These are phyloP conservation scores for Xylaria longipes DNA, from an alignment of 495 filamentous ascomycete species.

Conservation along the genomic window DNA sequence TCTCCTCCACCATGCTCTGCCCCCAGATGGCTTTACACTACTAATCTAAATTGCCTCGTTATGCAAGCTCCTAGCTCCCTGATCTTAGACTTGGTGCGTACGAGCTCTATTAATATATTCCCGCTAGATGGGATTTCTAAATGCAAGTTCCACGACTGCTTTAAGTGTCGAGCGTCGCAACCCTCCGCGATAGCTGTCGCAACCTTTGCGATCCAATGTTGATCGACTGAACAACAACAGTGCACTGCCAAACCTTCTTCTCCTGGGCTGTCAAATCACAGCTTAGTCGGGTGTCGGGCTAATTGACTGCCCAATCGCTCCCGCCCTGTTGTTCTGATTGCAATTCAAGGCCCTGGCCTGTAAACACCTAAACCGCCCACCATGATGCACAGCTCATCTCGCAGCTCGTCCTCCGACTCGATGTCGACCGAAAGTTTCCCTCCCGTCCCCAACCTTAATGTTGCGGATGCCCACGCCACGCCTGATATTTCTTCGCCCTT, in stretches of 20 bases:
- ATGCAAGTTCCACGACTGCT: background rate
- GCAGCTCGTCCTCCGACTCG: constrained; percentile 25
- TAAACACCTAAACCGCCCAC: background rate
- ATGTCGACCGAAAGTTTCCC: constrained; percentile 32
- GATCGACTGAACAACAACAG: background rate
- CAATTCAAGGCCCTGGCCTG: background rate
- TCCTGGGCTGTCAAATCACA: background rate
- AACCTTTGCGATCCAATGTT: background rate
- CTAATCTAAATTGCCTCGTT: background rate
- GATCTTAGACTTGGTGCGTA: background rate
- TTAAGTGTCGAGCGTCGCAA: background rate
- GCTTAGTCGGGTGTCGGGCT: background rate
- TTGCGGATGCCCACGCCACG: background rate
- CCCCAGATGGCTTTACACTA: background rate
- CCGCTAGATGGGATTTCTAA: background rate
- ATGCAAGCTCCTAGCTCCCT: background rate
- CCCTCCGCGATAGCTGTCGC: background rate
- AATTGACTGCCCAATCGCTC: background rate
- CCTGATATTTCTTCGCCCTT: constrained; percentile 4
- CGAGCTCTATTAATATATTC: background rate
- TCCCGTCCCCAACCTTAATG: constrained; percentile 20
- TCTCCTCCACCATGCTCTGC: background rate
- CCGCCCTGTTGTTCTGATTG: background rate
- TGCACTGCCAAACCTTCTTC: background rate
- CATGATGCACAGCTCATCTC: constrained; percentile 18